Evolutionary conservation across 2,329 filamentous ascomycete species (phyloP), one percentile per base, ranked within the genome.

Genomic region (Colletotrichum kahawae): DNA sequence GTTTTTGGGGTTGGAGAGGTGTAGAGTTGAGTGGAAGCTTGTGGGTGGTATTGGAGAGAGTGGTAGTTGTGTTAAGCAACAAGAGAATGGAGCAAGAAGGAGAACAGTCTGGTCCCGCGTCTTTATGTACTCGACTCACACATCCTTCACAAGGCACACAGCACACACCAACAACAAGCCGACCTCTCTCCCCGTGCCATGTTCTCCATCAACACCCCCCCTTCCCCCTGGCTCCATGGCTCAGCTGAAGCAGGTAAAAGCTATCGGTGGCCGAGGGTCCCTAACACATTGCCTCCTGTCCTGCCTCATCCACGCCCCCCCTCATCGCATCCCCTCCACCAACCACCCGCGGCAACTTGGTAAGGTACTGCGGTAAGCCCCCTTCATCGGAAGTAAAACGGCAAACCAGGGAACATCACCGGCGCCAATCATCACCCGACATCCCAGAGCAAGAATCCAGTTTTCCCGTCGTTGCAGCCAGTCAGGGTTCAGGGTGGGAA

Each of bases 51-150:
- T 31, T 21, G 12, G 12, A 21, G 27, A 12, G 38, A 43, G 27
- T 36, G 16, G 51, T 29, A 33, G 70, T 38, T 24, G 27, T 12
- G 13, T 36, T 69, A 62, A 34, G 18, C 34, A 21, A 34, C 16
- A 14, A 12, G 16, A 34, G 0, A 0, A 12, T 16, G 7, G 38
- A 33, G 16, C 9, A n/a, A 7, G 6, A 18, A 10, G n/a, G 7
- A 24, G 21, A 14, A 10, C 27, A 60, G 33, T 48, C 29, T 38
- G 64, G 34, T 59, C 38, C 33, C 38, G 67, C 63, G 38, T 57
- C 57, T 36, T 75, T 75, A 75, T 75, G 73, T 75, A 75, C 57
- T 70, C 59, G 56, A 33, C 59, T 57, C 62, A 57, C 54, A 31
- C 34, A 9, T 21, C 59, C 27, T 48, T 27, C 57, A 67, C 38